Base-by-base conservation (phyloP, 2,329 filamentous ascomycete species). In the Thielaviopsis musarum region DNA sequence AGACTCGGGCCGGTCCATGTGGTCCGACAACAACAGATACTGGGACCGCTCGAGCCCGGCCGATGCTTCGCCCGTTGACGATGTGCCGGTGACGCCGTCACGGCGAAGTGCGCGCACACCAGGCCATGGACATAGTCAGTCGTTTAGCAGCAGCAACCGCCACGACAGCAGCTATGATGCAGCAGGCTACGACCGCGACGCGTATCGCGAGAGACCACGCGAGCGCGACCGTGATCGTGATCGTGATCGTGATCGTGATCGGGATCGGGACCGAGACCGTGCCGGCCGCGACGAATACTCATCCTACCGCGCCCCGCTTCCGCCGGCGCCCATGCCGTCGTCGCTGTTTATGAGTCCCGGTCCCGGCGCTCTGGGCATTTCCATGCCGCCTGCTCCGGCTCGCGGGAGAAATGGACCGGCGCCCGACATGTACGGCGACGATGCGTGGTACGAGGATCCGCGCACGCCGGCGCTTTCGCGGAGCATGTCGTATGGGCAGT, bases 261-360 rank as follows among this genome's bases (percentile, higher is more conserved):
- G 56, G 2, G 53, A 61, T 22, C 30, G 24, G 7, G 41, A 56
- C 17, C 30, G 51, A 15, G 57, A 59, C 3, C 55, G 21, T 22
- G 22, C 13, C 6, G 30, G 24, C 19, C 24, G 22, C 28, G 28
- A 41, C 7, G 54, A 49, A 7, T 30, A 21, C 2, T 12, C 26
- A 13, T 15, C 21, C 2, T 48, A 48, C n/a, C 52, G 48, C 24
- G 57, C 24, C 51, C 34, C 56, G 15, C 52, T 38, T 13, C 59
- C 59, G 9, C 41, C 56, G 19, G 59, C 55, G 5, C 59, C 59
- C 1, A 61, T 61, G 59, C 58, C 58, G 12, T 38, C 49, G 17
- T 52, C 56, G 19, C 19, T 52, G 30, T 49, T 49, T 49, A 13
- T 51, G 17, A 49, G 51, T 19, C 17, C 53, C 2, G 28, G 4